Evolutionary conservation across 257 asterid genomes (phyloP).

Genomic region (Penstemon barbatus): DNA sequence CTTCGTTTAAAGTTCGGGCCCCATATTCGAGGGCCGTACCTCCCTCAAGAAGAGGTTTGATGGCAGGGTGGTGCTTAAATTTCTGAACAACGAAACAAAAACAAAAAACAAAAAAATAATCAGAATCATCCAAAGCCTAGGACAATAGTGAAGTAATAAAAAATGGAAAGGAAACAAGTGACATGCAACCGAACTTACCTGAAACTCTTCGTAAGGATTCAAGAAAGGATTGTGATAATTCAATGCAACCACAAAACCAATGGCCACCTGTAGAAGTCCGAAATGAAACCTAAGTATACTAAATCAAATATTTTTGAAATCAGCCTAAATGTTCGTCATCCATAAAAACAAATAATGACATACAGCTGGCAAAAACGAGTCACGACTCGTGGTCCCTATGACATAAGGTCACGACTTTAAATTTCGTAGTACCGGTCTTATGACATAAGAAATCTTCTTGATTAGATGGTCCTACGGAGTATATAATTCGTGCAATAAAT

Average conservation of each 20-base stretch:
- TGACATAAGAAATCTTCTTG: too few species aligned
- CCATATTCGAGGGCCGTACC: constrained; percentile 88
- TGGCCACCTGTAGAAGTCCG: constrained; percentile 57
- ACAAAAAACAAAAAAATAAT: neutral
- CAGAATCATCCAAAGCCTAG: neutral
- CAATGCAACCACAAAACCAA: constrained; percentile 87
- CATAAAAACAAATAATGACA: constrained; percentile 14
- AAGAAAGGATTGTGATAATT: constrained; percentile 84
- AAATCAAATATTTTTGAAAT: constrained; percentile 2
- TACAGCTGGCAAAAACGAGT: neutral
- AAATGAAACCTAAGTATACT: constrained; percentile 8
- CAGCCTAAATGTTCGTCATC: constrained; percentile 10
- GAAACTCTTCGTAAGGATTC: constrained; percentile 95
- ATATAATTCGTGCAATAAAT: neutral
- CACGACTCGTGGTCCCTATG: neutral
- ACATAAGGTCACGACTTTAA: too few species aligned
- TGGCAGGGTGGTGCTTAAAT: constrained; percentile 87
- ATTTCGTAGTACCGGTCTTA: too few species aligned
- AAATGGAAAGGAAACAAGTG: constrained; percentile 14
- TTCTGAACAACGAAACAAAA: constrained; percentile 44
- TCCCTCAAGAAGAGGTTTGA: constrained; percentile 81
- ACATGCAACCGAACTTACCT: constrained; percentile 46
- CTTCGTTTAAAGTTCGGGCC: constrained; percentile 95
- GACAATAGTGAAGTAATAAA: constrained; percentile 16
- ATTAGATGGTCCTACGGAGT: neutral